Evolutionary conservation across 2,329 filamentous ascomycete species (phyloP).

Genomic region (Verticillium nubilum): DNA sequence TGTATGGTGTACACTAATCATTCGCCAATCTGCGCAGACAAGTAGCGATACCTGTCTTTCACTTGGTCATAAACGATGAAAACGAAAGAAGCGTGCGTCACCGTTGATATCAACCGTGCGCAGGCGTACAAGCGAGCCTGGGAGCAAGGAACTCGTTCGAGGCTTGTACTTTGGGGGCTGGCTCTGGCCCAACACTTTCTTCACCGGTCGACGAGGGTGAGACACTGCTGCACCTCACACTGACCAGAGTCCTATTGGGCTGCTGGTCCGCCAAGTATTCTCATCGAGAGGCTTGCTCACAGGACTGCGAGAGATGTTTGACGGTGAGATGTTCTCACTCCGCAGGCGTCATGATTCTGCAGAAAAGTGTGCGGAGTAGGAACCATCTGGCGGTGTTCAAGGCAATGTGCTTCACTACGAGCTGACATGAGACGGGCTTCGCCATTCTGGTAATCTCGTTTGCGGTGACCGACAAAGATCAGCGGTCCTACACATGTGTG

Average conservation of each 20-base stretch:
- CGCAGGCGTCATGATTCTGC: background rate
- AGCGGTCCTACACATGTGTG: background rate
- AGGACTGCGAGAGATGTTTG: too few species aligned
- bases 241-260: background rate
- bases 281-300: too few species aligned
- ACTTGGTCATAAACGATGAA: background rate
- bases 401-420: background rate
- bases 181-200: background rate
- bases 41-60: background rate
- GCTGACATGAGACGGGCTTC: background rate
- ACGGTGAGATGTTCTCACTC: background rate
- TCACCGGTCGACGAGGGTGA: background rate
- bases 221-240: background rate
- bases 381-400: background rate
- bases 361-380: background rate
- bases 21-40: background rate
- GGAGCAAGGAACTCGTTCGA: too few species aligned
- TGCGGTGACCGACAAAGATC: background rate
- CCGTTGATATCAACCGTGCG: too few species aligned
- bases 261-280: too few species aligned
- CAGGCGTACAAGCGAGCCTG: too few species aligned
- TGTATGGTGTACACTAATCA: background rate
- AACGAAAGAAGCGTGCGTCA: too few species aligned
- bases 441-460: background rate
- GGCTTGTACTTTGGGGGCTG: background rate